Percentiles rank a stretch among this genome's conserved stretches.
Conservation (phyloP, 768 basidiomycete genomes). For the Tulasnella sp. region DNA sequence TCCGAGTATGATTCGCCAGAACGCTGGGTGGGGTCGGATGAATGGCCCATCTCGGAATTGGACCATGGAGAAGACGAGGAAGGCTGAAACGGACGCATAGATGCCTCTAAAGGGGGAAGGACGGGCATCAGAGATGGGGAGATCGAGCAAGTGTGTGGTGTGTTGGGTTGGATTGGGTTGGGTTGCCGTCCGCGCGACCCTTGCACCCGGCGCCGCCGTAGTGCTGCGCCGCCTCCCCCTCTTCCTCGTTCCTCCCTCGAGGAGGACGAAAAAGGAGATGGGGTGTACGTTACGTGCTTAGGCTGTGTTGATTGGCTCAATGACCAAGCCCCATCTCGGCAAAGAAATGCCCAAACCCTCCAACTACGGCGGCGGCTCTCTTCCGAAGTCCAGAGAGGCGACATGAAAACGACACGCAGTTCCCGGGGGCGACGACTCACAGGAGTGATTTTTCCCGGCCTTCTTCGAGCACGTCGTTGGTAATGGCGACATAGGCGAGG, state of each 20-base stretch:
- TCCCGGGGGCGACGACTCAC: conserved; percentile 45
- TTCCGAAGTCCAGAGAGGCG: not conserved
- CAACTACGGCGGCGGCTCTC: conserved; percentile 8
- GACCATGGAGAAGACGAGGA: conserved; percentile 77
- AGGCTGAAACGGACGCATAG: conserved; percentile 69
- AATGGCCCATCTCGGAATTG: conserved; percentile 90
- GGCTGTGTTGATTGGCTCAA: not conserved
- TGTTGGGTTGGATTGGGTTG: not conserved
- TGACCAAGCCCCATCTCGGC: not conserved
- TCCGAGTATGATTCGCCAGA: conserved; percentile 77
- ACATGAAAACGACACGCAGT: conserved; percentile 17
- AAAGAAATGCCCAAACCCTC: not conserved
- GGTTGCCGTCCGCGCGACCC: not conserved
- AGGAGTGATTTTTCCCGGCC: conserved; percentile 75
- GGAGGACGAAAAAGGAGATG: not conserved
- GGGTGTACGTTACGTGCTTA: not conserved
- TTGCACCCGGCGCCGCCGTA: not conserved
- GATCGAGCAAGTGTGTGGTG: conserved; percentile 5
- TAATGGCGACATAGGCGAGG: conserved; percentile 76
- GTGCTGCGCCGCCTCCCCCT: not conserved
- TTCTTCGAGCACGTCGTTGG: conserved; percentile 80
- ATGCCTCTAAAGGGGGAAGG: conserved; percentile 51
- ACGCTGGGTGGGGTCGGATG: conserved; percentile 78
- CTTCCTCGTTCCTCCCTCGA: not conserved
- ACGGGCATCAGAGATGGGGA: not conserved